Evolutionary conservation across 768 basidiomycete species (phyloP).

Genomic region (Megacollybia marginata): DNA sequence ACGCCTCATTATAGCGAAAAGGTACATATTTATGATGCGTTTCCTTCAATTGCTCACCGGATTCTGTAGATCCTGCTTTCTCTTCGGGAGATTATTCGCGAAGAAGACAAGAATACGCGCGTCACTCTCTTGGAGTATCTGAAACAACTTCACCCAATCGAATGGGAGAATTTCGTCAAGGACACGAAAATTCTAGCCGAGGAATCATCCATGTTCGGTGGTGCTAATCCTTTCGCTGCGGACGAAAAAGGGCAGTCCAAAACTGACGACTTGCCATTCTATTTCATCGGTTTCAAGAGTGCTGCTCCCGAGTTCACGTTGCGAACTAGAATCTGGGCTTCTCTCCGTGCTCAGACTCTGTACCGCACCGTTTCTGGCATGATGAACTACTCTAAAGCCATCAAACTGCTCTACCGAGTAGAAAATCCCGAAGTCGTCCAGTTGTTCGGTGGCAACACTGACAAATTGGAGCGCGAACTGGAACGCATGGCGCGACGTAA

Average conservation of each 20-base stretch:
- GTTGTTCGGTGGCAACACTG: slow-evolving; percentile 94
- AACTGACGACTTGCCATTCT: slow-evolving; percentile 91
- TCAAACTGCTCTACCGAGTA: slow-evolving; percentile 98
- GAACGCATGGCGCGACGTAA: slow-evolving; percentile 97
- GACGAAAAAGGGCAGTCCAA: slow-evolving; percentile 81
- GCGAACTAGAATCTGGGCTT: slow-evolving; percentile 98
- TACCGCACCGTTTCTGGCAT: slow-evolving; percentile 99
- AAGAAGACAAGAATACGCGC: slow-evolving; percentile 94
- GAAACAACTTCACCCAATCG: slow-evolving; percentile 95
- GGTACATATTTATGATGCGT: slow-evolving; percentile 31
- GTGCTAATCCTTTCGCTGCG: slow-evolving; percentile 57
- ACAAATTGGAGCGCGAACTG: slow-evolving; percentile 90
- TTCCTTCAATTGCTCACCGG: slow-evolving; percentile 6
- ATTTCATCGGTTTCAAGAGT: slow-evolving; percentile 98
- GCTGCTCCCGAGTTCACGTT: slow-evolving; percentile 97
- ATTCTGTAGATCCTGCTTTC: slow-evolving; percentile 76
- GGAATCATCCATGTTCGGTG: slow-evolving; percentile 83
- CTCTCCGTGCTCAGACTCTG: slow-evolving; percentile 94
- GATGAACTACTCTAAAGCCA: slow-evolving; percentile 99
- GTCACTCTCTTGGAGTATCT: slow-evolving; percentile 97
- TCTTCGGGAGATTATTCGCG: slow-evolving; percentile 95
- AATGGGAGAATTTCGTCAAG: slow-evolving; percentile 99
- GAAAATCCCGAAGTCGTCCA: slow-evolving; percentile 99
- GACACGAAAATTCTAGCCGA: slow-evolving; percentile 99
- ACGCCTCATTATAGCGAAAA: slow-evolving; percentile 99